Percentiles rank a stretch among this genome's conserved stretches.
Conservation (phyloP, 257 asterid genomes). For the Voacanga thouarsii region DNA sequence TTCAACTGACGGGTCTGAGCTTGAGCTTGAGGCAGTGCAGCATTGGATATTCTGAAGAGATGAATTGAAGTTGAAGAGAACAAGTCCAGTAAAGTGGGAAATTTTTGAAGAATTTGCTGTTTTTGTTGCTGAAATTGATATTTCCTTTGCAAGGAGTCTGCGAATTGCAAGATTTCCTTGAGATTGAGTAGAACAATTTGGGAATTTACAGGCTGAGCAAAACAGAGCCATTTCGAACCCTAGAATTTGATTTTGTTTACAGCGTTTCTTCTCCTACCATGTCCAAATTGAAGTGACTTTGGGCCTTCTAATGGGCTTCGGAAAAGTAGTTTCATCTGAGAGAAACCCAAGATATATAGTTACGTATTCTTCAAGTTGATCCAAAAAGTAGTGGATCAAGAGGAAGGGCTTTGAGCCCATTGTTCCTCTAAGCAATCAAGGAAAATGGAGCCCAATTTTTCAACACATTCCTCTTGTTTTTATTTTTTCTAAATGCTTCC, state of each 20-base stretch:
- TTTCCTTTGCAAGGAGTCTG: conserved; percentile 14
- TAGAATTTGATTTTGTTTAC: background rate
- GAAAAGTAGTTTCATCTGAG: background rate
- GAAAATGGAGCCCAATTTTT: no score
- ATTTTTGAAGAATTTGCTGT: conserved; percentile 13
- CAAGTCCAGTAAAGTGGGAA: conserved; percentile 21
- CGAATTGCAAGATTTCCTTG: conserved; percentile 20
- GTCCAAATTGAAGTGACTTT: background rate
- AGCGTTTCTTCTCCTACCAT: background rate
- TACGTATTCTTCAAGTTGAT: background rate
- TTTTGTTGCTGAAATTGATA: conserved; percentile 4
- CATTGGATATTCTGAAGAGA: conserved; percentile 14
- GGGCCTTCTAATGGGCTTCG: background rate
- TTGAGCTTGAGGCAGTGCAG: conserved; percentile 29
- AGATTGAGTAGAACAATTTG: conserved; percentile 24
- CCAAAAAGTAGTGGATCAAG: background rate
- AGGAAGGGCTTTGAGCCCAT: background rate
- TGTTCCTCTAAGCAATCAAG: background rate
- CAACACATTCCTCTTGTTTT: no score
- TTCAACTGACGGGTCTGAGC: conserved; percentile 31
- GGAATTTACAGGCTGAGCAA: conserved; percentile 18
- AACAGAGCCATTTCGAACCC: conserved; percentile 39
- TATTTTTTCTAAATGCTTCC: no score
- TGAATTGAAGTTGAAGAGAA: background rate
- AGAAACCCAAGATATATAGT: background rate